Conservation (phyloP, 2,329 filamentous ascomycete species). For the Verticillium albo-atrum region DNA sequence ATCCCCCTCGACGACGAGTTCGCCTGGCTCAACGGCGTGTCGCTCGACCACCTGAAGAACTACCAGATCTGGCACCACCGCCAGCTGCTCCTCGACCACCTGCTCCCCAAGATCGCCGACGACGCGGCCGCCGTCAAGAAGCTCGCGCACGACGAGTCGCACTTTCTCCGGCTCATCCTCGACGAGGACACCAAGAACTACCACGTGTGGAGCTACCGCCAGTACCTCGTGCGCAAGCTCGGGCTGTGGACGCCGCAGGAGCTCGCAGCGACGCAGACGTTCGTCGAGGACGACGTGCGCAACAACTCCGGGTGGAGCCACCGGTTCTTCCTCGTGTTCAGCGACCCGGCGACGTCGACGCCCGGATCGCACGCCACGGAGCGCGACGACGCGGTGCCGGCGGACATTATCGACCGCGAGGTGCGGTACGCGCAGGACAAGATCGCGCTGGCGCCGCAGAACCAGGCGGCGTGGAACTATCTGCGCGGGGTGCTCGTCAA, state of each 20-base stretch:
- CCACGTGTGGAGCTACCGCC: constrained; percentile 95
- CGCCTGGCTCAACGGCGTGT: constrained; percentile 79
- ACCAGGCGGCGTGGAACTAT: constrained; percentile 93
- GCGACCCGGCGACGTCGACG: constrained; percentile 49
- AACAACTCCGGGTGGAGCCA: constrained; percentile 99
- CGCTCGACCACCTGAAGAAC: constrained; percentile 85
- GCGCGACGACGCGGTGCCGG: constrained; percentile 52
- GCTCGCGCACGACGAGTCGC: constrained; percentile 62
- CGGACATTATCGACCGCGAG: constrained; percentile 67
- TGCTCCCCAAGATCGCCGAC: constrained; percentile 55
- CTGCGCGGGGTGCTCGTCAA: constrained; percentile 71
- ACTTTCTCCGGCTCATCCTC: constrained; percentile 78
- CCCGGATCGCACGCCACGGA: constrained; percentile 43
- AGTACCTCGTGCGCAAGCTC: constrained; percentile 61
- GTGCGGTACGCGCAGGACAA: constrained; percentile 68
- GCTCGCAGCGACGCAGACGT: constrained; percentile 63
- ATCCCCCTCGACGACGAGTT: constrained; percentile 69
- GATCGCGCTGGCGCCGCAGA: constrained; percentile 80
- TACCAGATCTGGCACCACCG: constrained; percentile 94
- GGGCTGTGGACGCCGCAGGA: constrained; percentile 69
- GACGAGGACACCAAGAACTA: constrained; percentile 92
- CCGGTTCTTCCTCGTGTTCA: constrained; percentile 88
- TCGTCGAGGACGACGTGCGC: constrained; percentile 76
- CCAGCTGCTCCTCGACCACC: constrained; percentile 58
- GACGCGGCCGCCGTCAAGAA: constrained; percentile 48